phyloP scores from a whole-genome alignment of 129 eudicot species.

The carrot (Daucus carota) region DNA sequence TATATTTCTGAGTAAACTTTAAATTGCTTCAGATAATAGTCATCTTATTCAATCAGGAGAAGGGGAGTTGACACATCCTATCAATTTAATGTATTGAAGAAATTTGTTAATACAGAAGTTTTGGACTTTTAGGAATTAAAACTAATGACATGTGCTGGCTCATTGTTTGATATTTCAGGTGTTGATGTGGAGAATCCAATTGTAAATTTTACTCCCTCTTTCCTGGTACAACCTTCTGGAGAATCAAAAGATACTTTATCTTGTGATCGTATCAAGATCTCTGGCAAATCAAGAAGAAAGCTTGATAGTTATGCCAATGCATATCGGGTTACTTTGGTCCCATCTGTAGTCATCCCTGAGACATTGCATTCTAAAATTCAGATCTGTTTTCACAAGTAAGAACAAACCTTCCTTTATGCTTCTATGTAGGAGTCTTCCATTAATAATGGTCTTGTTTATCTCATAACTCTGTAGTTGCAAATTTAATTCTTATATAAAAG shows the following conservation, averaged over 20 bases:
- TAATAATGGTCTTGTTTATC: not conserved
- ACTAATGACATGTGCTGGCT: not conserved
- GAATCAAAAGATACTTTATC: slow-evolving; percentile 40
- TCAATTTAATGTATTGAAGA: not conserved
- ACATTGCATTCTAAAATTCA: slow-evolving; percentile 55
- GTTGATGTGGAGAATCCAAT: slow-evolving; percentile 45
- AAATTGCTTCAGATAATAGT: not conserved
- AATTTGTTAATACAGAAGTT: not conserved
- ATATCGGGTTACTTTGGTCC: slow-evolving; percentile 52
- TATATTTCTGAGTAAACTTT: not conserved
- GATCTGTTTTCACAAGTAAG: slow-evolving; percentile 71
- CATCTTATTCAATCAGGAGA: not conserved
- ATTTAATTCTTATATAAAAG: not conserved
- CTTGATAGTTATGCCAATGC: slow-evolving; percentile 62
- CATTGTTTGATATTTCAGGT: slow-evolving; percentile 31
- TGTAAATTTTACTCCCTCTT: slow-evolving; percentile 34
- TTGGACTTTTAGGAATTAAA: no score
- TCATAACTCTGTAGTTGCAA: not conserved
- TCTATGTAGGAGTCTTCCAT: not conserved
- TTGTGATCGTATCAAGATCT: slow-evolving; percentile 57
- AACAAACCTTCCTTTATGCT: not conserved
- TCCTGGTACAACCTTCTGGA: slow-evolving; percentile 19
- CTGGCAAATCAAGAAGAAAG: slow-evolving; percentile 56
- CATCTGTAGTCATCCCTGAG: slow-evolving; percentile 74
- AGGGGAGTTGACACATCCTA: not conserved